Conservation (phyloP, 2,329 filamentous ascomycete species). For the Phaeosphaeria sp. region DNA sequence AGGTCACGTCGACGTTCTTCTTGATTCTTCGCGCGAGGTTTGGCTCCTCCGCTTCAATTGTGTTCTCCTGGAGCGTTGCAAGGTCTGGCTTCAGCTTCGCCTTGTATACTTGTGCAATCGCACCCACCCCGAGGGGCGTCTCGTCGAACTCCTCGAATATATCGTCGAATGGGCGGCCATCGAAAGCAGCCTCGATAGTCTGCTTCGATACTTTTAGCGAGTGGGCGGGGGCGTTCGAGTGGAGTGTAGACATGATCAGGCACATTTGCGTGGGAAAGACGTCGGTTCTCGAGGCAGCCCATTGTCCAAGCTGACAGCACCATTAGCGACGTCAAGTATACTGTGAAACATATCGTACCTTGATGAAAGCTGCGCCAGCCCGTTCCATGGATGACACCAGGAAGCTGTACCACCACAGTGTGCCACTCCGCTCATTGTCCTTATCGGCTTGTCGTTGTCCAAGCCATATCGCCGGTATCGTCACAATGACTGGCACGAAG, state of each 20-base stretch:
- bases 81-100: conserved; percentile 86
- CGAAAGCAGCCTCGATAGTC: conserved; percentile 83
- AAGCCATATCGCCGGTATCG: conserved; percentile 82
- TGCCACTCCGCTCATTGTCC: conserved; percentile 79
- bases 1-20: conserved; percentile 81
- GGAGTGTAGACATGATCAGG: conserved; percentile 88
- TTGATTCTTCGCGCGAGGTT: conserved; percentile 73
- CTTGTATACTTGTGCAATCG: conserved; percentile 97
- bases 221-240: conserved; percentile 93
- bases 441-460: conserved; percentile 68
- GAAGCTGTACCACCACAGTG: conserved; percentile 93
- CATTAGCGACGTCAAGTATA: conserved; percentile 18
- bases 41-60: conserved; percentile 58
- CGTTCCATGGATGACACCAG: conserved; percentile 89
- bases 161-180: conserved; percentile 78
- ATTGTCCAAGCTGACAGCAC: conserved; percentile 81
- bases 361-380: conserved; percentile 95
- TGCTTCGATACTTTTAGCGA: conserved; percentile 79
- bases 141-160: conserved; percentile 98
- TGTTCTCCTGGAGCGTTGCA: conserved; percentile 66
- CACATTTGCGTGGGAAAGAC: conserved; percentile 96
- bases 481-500: conserved; percentile 86
- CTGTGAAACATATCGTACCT: conserved; percentile 60
- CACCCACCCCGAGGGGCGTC: conserved; percentile 87
- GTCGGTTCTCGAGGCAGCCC: conserved; percentile 94